phyloP scores from a whole-genome alignment of 257 asterid species.

The Jacaranda copaia region DNA sequence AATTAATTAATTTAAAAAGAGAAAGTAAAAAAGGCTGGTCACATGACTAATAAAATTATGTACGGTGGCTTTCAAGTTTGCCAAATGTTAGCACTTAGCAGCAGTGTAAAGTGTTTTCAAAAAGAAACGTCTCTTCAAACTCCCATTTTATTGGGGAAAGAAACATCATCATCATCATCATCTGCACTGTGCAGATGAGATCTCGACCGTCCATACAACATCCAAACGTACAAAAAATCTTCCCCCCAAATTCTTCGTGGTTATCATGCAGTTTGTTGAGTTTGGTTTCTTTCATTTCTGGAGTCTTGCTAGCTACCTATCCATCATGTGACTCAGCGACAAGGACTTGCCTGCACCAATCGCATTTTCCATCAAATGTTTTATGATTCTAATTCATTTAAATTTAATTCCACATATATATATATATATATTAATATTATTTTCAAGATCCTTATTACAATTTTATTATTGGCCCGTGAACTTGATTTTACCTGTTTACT shows the following conservation, averaged over 20 bases:
- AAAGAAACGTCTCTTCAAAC: conserved; percentile 24
- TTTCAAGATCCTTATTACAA: no score
- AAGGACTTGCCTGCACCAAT: neutral
- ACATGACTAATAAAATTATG: neutral
- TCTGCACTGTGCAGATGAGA: conserved; percentile 12
- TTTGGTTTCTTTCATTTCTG: conserved; percentile 25
- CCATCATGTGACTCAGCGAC: conserved; percentile 38
- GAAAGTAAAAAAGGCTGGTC: neutral
- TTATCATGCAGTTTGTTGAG: conserved; percentile 31
- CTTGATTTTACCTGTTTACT: no score
- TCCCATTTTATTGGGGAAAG: conserved; percentile 42
- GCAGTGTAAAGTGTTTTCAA: neutral
- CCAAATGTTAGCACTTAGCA: neutral
- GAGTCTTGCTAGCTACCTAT: conserved; percentile 13
- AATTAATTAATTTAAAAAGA: no score
- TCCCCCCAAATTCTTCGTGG: conserved; percentile 22
- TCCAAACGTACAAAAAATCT: conserved; percentile 1
- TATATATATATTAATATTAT: no score
- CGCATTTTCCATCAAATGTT: no score
- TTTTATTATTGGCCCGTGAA: no score
- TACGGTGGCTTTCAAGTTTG: neutral
- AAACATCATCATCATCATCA: neutral
- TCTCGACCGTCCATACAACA: conserved; percentile 32
- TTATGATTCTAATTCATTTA: no score
- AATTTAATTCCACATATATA: no score